Base-by-base conservation (phyloP, 2,329 filamentous ascomycete species). In the Xylariaceae sp. region DNA sequence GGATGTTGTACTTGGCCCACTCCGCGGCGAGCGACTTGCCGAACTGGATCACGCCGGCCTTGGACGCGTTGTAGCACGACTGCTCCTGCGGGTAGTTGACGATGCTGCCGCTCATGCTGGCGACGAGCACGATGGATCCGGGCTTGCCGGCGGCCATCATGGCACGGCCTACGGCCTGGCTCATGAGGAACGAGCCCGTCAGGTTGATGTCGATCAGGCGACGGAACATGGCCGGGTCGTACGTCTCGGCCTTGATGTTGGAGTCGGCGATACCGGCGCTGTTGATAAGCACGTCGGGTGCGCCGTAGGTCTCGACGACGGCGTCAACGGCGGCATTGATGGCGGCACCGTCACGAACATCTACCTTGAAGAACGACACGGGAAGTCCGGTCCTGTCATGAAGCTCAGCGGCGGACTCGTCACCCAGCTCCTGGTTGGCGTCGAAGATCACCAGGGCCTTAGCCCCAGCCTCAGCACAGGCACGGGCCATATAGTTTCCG, bases 1-100 rank as follows among this genome's bases (percentile, higher is more conserved):
- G 87, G 70, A 93, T 91, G 66, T 82, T 81, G 75, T 91, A 82
- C 76, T 90, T 89, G 68, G 90, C 89, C 90, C 90, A 93, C 77
- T 95, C 90, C 52, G 89, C 89, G 43, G 89, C 90, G 20, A 95
- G 84, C 2, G 89, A 91, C 79, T 90, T 91, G 74, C 85, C 88
- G 50, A 93, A 82, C 75, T 90, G 87, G 63, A 91, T 83, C 40
- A 92, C 88, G 66, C 86, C 89, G 16, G 90, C 89, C 82, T 93
- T 93, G 75, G 88, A 90, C 26, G 89, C 89, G 70, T 93, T 93
- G 83, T 93, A 93, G 75, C 87, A 90, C 45, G 81, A 86, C 77
- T 93, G 89, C 77, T 91, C 88, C 76, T 93, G 89, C 6, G 89
- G 90, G 79, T 87, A 92, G 84, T 93, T 93, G 81, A 92, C 90